Conservation (phyloP, 768 basidiomycete genomes). For the Melanogaster broomeanus region DNA sequence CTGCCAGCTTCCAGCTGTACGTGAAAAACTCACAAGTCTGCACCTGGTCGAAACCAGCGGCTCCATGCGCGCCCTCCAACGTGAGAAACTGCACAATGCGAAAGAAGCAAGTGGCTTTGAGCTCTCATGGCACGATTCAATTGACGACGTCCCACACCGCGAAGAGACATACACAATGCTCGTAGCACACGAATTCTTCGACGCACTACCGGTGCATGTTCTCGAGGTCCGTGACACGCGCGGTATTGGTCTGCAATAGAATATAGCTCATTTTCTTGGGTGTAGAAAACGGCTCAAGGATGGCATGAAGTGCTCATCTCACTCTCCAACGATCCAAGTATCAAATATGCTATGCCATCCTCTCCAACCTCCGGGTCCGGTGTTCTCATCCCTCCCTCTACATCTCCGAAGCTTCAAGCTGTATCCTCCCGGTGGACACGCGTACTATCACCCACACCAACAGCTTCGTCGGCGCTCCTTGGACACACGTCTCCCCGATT, state of each 20-base stretch:
- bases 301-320: constrained; percentile 87
- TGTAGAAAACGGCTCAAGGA: constrained; percentile 72
- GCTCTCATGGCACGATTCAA: constrained; percentile 70
- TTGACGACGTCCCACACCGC: constrained; percentile 63
- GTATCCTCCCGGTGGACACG: constrained; percentile 51
- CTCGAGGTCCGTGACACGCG: constrained; percentile 61
- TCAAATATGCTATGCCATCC: constrained; percentile 27
- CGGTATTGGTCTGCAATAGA: background rate
- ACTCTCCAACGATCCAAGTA: constrained; percentile 41
- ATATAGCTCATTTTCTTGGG: background rate
- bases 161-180: constrained; percentile 72
- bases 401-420: constrained; percentile 6
- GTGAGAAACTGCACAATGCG: constrained; percentile 43
- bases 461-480: constrained; percentile 54
- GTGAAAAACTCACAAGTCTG: constrained; percentile 44
- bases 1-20: constrained; percentile 44
- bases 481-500: constrained; percentile 72
- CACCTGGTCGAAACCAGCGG: constrained; percentile 83
- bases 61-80: constrained; percentile 65
- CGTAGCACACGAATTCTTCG: constrained; percentile 97
- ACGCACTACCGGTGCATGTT: constrained; percentile 90
- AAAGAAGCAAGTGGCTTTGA: constrained; percentile 33
- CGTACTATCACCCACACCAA: constrained; percentile 65
- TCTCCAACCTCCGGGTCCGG: constrained; percentile 11
- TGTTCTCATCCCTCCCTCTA: constrained; percentile 4